Evolutionary conservation across 2,329 filamentous ascomycete species (phyloP).

Genomic region (Aciculosporium take): DNA sequence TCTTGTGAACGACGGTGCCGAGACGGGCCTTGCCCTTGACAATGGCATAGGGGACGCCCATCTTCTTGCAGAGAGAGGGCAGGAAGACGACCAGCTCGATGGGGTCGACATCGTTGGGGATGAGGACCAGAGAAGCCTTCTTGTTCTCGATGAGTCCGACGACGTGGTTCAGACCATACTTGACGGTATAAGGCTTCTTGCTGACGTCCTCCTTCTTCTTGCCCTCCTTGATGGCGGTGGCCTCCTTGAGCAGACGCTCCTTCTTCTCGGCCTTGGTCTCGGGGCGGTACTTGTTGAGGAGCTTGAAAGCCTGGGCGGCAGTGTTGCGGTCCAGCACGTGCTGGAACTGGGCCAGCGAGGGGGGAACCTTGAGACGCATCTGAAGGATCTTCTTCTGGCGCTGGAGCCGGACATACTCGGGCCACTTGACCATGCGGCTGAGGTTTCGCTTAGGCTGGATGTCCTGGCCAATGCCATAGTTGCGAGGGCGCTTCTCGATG

Average conservation of each 20-base stretch:
- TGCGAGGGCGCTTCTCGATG: slow-evolving; percentile 92
- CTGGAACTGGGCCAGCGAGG: slow-evolving; percentile 94
- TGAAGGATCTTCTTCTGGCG: slow-evolving; percentile 90
- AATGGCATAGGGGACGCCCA: slow-evolving; percentile 98
- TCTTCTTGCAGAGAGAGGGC: slow-evolving; percentile 98
- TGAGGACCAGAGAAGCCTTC: slow-evolving; percentile 96
- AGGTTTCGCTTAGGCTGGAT: slow-evolving; percentile 95
- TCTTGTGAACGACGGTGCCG: slow-evolving; percentile 99
- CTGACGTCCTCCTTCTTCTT: slow-evolving; percentile 99
- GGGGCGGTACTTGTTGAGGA: slow-evolving; percentile 99
- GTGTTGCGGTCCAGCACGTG: slow-evolving; percentile 94
- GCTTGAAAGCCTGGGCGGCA: slow-evolving; percentile 93
- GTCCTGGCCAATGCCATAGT: slow-evolving; percentile 98
- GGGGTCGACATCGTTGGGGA: slow-evolving; percentile 98
- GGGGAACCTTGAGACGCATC: slow-evolving; percentile 96
- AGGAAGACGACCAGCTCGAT: slow-evolving; percentile 99
- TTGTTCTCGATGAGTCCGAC: slow-evolving; percentile 97
- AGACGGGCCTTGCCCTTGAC: slow-evolving; percentile 99
- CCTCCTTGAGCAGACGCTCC: slow-evolving; percentile 97
- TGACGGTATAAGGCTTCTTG: slow-evolving; percentile 99
- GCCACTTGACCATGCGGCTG: slow-evolving; percentile 98
- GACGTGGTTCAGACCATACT: slow-evolving; percentile 99
- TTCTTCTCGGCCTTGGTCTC: slow-evolving; percentile 99
- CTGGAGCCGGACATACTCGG: slow-evolving; percentile 97
- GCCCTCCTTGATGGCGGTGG: slow-evolving; percentile 91